Conservation (phyloP, 768 basidiomycete species). For the Leccinum longicurvipes region DNA sequence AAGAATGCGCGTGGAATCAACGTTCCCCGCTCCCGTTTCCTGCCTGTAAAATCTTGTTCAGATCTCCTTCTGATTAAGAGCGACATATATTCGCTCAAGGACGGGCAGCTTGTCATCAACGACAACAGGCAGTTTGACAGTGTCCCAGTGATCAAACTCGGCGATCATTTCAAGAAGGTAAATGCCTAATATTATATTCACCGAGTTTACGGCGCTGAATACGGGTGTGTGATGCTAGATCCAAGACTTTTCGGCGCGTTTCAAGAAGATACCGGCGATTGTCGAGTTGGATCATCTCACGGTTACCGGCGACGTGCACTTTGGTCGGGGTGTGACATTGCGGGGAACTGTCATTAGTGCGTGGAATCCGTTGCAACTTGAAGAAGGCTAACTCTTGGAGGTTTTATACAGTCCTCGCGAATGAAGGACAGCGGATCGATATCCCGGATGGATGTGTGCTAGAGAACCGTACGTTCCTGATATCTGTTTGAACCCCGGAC, state of each 20-base stretch:
- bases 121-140: slow-evolving; percentile 78
- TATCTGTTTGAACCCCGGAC: background rate
- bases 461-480: slow-evolving; percentile 51
- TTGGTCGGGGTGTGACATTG: slow-evolving; percentile 82
- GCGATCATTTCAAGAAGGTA: slow-evolving; percentile 96
- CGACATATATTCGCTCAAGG: slow-evolving; percentile 86
- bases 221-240: slow-evolving; percentile 42
- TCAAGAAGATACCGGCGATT: slow-evolving; percentile 91
- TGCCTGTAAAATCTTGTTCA: slow-evolving; percentile 88
- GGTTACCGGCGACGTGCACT: slow-evolving; percentile 87
- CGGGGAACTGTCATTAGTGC: slow-evolving; percentile 84
- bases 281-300: slow-evolving; percentile 93
- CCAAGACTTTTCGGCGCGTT: slow-evolving; percentile 88
- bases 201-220: background rate
- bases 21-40: slow-evolving; percentile 91
- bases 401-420: slow-evolving; percentile 56
- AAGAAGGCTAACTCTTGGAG: background rate
- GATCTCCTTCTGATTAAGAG: slow-evolving; percentile 88
- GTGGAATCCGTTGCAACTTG: slow-evolving; percentile 10
- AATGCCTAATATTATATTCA: background rate
- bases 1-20: slow-evolving; percentile 90
- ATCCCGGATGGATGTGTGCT: slow-evolving; percentile 80
- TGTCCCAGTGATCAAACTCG: slow-evolving; percentile 95
- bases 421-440: slow-evolving; percentile 78
- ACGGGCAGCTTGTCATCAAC: slow-evolving; percentile 87